A percentile compares a stretch with the other conserved stretches of the same genome.
phyloP scores from a whole-genome alignment of 208 protist species.

The Trypanosoma vivax region DNA sequence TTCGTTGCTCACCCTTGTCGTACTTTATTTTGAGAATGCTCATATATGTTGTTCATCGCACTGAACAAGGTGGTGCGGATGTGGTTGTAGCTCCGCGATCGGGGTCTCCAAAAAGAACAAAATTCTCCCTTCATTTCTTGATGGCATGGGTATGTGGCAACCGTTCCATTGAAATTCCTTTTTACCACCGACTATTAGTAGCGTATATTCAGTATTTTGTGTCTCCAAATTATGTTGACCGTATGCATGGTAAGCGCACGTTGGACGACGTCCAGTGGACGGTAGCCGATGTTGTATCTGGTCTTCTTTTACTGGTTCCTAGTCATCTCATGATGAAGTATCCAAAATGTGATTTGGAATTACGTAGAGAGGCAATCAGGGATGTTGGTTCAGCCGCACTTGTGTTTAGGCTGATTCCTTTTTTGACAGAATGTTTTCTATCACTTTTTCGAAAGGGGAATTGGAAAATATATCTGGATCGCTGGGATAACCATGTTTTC shows the following conservation, averaged over 20 bases:
- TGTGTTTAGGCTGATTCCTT: constrained; percentile 32
- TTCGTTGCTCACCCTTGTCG: constrained; percentile 60
- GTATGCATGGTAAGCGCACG: constrained; percentile 11
- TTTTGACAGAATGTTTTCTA: constrained; percentile 38
- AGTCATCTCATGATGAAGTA: constrained; percentile 21
- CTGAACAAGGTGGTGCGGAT: constrained; percentile 10
- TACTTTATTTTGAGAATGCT: constrained; percentile 76
- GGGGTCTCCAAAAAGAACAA: constrained; percentile 11
- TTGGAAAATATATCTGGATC: background rate
- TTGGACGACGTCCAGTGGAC: constrained; percentile 46
- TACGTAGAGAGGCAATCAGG: constrained; percentile 17
- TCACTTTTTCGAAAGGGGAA: constrained; percentile 14
- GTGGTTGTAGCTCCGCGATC: constrained; percentile 14
- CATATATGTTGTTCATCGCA: constrained; percentile 36
- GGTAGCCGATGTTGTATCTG: constrained; percentile 22
- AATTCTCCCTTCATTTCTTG: constrained; percentile 2
- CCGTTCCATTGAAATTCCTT: constrained; percentile 28
- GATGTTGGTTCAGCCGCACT: constrained; percentile 23
- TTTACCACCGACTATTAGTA: constrained; percentile 37
- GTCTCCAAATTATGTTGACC: constrained; percentile 18
- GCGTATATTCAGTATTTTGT: constrained; percentile 58
- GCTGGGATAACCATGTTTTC: constrained; percentile 1
- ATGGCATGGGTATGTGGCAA: constrained; percentile 9
- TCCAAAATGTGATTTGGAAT: constrained; percentile 25
- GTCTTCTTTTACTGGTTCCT: constrained; percentile 35